Base-by-base conservation (phyloP, 495 filamentous ascomycete species). In the Lepidopterella palustris region DNA sequence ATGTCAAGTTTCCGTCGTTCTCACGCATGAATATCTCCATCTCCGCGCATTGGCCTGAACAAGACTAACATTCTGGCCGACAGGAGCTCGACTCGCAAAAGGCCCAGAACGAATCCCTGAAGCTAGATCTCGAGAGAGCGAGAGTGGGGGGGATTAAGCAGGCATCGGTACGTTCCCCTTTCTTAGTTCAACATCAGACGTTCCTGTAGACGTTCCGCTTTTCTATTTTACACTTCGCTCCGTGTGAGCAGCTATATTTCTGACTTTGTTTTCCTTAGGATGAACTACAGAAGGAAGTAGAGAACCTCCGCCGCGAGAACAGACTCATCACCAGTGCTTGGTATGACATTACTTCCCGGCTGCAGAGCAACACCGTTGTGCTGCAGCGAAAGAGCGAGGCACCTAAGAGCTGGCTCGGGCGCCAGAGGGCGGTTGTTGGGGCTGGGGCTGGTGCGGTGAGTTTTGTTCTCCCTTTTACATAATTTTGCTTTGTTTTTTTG, bases 281-380 rank as follows among this genome's bases (percentile, higher is more conserved):
- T 35, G 60, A 63, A 39, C 53, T 63, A 20, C 60, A 63, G 45
- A 52, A 63, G 58, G 64, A 67, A 54, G 27, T 63, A 50, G 61
- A 58, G 32, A 59, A 64, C 32, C 61, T 68, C 10, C 53, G 61
- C 5, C 84, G 87, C 58, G 93, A 98, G 73, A 89, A 91, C 62
- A 78, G 77, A 53, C 82, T 97, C 72, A 90, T 98, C 59, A 78
- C 86, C 28, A 91, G 86, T 3, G 92, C 93, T 10, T 98, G 89
- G 89, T 95, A 96, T 73, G 89, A 96, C 64, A 80, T 97, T 40
- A 81, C 89, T 13, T 84, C 81, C 67, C 80, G 92, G 39, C 71
- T 96, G 61, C 92, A 97, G 74, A 91, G 87, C 73, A 95, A 92
- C 73, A 90, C 87, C 63, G 87, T 96, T 49, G 83, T 87, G 20